Base-by-base conservation (phyloP, 345 rosid genomes). In the Mangifera indica region DNA sequence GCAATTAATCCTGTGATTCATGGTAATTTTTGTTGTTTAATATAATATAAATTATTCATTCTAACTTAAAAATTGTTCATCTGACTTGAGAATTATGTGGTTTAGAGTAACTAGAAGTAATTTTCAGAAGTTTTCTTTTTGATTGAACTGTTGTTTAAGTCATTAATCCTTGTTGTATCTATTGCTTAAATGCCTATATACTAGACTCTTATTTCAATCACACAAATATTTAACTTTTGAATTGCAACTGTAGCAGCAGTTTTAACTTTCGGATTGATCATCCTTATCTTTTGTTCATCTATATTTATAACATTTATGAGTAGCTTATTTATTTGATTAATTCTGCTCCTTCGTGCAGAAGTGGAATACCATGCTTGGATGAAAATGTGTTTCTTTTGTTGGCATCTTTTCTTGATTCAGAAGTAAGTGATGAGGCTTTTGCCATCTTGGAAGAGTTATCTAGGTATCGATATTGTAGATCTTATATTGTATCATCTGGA, bases 361-460 rank as follows among this genome's bases (percentile, higher is more conserved):
- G 49, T 48, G 86, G 84, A 53, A 74, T 77, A 61, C 73, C 70
- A 20, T 64, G 40, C 72, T 74, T 93, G 62, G 71, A 64, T 34
- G 89, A 85, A 76, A 88, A 91, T 4, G 77, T 72, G 32, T 84
- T 82, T 54, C 46, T 74, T 74, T 76, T 88, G 26, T 60, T 93
- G 66, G 79, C 82, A 14, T 75, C 79, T 49, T 82, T 85, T 72
- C 84, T 91, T 6, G 83, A 83, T 62, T 84, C 91, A 4, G 93
- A 84, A 75, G 83, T 80, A 53, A 80, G 71, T 46, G 84, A 76
- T 78, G 89, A 87, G 77, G 80, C 84, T 64, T 76, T 93, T 9
- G 83, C 84, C 53, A 66, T 88, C 60, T 12, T 90, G 9, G 91
- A 87, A 76, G 68, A 81, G 46, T 73, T 87, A 80, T 91, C 98